These are phyloP conservation scores for Leccinum subrobustum DNA, from an alignment of 1,284 basidiomycete species.

Conservation along the genomic window DNA sequence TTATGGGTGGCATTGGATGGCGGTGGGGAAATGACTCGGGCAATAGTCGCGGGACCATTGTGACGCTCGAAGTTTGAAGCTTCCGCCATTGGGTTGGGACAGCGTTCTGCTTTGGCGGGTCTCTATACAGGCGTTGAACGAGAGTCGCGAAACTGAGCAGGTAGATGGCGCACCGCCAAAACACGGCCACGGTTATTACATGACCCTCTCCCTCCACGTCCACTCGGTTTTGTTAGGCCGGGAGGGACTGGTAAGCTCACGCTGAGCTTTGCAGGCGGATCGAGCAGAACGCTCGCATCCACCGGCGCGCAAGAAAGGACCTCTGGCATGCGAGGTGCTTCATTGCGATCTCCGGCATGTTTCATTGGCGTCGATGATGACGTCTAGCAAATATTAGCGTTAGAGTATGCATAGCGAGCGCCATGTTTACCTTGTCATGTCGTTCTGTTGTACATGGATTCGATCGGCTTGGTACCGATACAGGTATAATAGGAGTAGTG, in stretches of 20 bases:
- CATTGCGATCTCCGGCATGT: not conserved
- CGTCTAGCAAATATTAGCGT: constrained; percentile 9
- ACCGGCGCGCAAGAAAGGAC: not conserved
- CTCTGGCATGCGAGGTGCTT: not conserved
- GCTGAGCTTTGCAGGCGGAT: not conserved
- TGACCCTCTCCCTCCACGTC: not conserved
- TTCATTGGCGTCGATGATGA: constrained; percentile 4
- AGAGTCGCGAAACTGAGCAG: not conserved
- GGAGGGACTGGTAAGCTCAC: constrained; percentile 16
- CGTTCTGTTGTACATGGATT: not conserved
- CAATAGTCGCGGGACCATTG: constrained; percentile 2
- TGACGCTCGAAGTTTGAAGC: constrained; percentile 1
- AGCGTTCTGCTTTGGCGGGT: not conserved
- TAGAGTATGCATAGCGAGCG: not conserved
- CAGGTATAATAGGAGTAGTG: not conserved
- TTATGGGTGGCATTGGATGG: not conserved
- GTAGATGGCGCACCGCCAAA: constrained; percentile 6
- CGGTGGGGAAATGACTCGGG: constrained; percentile 11
- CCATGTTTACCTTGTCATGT: constrained; percentile 4
- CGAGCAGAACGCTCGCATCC: not conserved
- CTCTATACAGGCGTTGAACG: constrained; percentile 7
- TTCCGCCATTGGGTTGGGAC: not conserved
- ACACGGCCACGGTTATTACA: not conserved
- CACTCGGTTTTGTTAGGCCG: constrained; percentile 9
- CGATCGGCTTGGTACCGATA: not conserved